phyloP scores from a whole-genome alignment of 345 rosid species.

The Reutealis trisperma region DNA sequence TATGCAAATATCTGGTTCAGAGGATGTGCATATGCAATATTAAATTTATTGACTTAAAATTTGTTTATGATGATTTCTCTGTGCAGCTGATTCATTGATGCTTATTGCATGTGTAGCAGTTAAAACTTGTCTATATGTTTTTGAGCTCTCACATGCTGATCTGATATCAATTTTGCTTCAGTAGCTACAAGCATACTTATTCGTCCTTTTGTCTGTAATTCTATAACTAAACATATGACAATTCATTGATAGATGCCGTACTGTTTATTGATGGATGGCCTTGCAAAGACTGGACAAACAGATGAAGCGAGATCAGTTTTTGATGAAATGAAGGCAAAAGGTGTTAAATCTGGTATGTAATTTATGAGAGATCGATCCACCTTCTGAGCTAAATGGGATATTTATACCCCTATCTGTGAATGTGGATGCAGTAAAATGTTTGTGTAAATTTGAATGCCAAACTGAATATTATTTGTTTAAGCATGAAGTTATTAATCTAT shows the following conservation, averaged over 20 bases:
- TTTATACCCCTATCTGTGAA: background rate
- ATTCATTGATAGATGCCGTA: conserved; percentile 70
- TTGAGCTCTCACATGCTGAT: conserved; percentile 3
- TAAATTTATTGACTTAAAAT: background rate
- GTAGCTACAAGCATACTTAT: background rate
- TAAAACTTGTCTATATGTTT: background rate
- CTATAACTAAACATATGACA: conserved; percentile 18
- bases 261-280: conserved; percentile 87
- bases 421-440: background rate
- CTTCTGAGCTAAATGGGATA: background rate
- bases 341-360: conserved; percentile 69
- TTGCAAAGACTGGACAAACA: conserved; percentile 69
- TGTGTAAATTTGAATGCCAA: background rate
- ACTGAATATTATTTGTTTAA: background rate
- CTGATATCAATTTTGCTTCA: conserved; percentile 9
- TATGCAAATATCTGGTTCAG: background rate
- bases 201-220: conserved; percentile 7
- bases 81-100: background rate
- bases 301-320: conserved; percentile 74
- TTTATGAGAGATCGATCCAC: conserved; percentile 18
- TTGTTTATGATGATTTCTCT: background rate
- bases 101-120: background rate
- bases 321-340: conserved; percentile 53
- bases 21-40: background rate
- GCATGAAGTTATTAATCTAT: background rate